A percentile compares a stretch with the other conserved stretches of the same genome.
These are phyloP conservation scores for Pichia sp. DNA, from an alignment of 1,139 yeast species.

Conservation along the genomic window DNA sequence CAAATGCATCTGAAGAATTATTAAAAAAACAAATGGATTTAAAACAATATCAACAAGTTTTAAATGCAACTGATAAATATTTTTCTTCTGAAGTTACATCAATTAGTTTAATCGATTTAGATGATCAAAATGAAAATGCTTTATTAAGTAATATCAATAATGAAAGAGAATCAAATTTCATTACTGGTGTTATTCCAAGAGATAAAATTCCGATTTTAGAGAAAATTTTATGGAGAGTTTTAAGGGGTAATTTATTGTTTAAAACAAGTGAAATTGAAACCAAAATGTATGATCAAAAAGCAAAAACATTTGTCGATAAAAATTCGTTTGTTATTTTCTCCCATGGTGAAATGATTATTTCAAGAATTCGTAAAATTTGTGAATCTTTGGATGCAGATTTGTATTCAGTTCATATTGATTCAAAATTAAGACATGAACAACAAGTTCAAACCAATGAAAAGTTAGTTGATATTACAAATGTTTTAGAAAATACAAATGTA, in stretches of 20 bases:
- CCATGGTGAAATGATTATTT: slow-evolving; percentile 47
- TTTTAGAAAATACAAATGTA: slow-evolving; percentile 48
- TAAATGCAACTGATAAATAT: slow-evolving; percentile 63
- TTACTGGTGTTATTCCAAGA: slow-evolving; percentile 45
- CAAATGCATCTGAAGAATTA: slow-evolving; percentile 49
- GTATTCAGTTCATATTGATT: slow-evolving; percentile 42
- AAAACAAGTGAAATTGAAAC: slow-evolving; percentile 43
- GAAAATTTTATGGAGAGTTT: slow-evolving; percentile 50
- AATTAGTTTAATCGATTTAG: slow-evolving; percentile 15
- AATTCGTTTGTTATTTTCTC: slow-evolving; percentile 47
- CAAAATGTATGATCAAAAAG: slow-evolving; percentile 33
- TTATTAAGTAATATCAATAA: slow-evolving; percentile 29
- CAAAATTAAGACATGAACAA: slow-evolving; percentile 47
- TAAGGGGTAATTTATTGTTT: slow-evolving; percentile 49
- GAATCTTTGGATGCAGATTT: slow-evolving; percentile 47
- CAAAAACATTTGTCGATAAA: slow-evolving; percentile 36
- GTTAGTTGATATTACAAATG: slow-evolving; percentile 53
- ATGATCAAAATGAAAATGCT: slow-evolving; percentile 28
- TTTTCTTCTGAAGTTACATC: slow-evolving; percentile 37
- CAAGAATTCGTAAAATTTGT: slow-evolving; percentile 45
- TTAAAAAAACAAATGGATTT: slow-evolving; percentile 49
- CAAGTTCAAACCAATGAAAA: slow-evolving; percentile 45
- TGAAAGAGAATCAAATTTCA: slow-evolving; percentile 39
- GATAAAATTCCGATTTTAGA: slow-evolving; percentile 43
- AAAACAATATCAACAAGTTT: slow-evolving; percentile 60